Percentiles rank a stretch among this genome's conserved stretches.
Evolutionary conservation across 306 rosid genomes (phyloP).

Genomic region (Calophaca sinica): DNA sequence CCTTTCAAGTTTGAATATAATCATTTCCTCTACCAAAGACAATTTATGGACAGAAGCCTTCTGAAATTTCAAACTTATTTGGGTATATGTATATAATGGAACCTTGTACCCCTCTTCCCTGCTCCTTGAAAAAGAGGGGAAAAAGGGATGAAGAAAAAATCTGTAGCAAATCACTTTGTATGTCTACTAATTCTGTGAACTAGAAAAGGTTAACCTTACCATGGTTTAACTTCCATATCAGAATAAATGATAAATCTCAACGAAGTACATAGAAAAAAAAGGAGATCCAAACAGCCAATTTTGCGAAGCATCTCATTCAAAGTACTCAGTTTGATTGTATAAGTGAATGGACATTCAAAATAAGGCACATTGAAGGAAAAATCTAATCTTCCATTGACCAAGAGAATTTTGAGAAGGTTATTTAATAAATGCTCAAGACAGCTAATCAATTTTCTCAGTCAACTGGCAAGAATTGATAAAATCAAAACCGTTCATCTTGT

Average conservation of each 20-base stretch:
- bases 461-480: constrained; percentile 10
- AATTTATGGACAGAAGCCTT: not conserved
- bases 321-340: not conserved
- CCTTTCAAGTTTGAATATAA: not conserved
- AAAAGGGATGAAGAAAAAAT: not conserved
- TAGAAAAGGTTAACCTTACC: not conserved
- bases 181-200: constrained; percentile 6
- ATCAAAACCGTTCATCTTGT: constrained; percentile 6
- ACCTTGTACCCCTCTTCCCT: not conserved
- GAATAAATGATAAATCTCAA: constrained; percentile 23
- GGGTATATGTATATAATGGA: constrained; percentile 13
- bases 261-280: not conserved
- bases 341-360: constrained; percentile 25
- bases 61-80: constrained; percentile 2
- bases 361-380: constrained; percentile 27
- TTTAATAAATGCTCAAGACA: constrained; percentile 12
- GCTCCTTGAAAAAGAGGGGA: not conserved
- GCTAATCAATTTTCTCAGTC: constrained; percentile 27
- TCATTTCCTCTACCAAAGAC: not conserved
- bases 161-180: not conserved
- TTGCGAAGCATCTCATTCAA: not conserved
- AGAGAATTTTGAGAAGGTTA: constrained; percentile 35
- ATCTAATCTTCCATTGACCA: not conserved
- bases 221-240: constrained; percentile 20
- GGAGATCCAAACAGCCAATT: constrained; percentile 1